Evolutionary conservation across 2,329 filamentous ascomycete genomes (phyloP).

Genomic region (Trichoderma oligosporum): DNA sequence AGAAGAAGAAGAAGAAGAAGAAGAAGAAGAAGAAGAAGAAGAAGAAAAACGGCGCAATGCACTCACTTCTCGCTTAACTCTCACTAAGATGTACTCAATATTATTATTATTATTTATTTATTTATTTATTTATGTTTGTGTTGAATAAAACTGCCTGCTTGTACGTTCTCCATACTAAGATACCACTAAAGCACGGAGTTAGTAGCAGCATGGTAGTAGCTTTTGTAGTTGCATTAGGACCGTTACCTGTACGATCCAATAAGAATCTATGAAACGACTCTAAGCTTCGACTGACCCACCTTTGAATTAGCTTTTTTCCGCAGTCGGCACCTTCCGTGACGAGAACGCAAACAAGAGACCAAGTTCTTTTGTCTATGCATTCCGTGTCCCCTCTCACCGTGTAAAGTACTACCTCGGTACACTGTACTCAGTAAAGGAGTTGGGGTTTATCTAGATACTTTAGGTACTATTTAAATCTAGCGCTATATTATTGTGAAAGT

Average conservation of each 20-base stretch:
- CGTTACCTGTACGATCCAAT: neutral
- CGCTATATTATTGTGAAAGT: no score
- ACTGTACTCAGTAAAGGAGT: neutral
- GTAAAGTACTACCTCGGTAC: neutral
- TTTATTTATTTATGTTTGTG: no score
- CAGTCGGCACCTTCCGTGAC: constrained; percentile 17
- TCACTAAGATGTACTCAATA: neutral
- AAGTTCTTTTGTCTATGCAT: neutral
- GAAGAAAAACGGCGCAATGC: neutral
- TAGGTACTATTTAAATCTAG: no score
- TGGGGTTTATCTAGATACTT: no score
- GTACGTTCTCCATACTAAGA: neutral
- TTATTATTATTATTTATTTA: neutral
- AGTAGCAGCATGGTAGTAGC: no score
- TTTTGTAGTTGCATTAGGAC: constrained; percentile 9
- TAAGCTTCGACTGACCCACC: neutral
- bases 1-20: neutral
- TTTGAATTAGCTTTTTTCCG: constrained; percentile 15
- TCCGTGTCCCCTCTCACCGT: neutral
- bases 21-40: neutral
- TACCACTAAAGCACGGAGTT: no score
- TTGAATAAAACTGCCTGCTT: no score
- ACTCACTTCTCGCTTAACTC: neutral
- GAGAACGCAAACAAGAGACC: neutral
- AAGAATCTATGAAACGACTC: neutral